Evolutionary conservation across 768 basidiomycete species (phyloP).

Genomic region (Phanerochaete carnosa): DNA sequence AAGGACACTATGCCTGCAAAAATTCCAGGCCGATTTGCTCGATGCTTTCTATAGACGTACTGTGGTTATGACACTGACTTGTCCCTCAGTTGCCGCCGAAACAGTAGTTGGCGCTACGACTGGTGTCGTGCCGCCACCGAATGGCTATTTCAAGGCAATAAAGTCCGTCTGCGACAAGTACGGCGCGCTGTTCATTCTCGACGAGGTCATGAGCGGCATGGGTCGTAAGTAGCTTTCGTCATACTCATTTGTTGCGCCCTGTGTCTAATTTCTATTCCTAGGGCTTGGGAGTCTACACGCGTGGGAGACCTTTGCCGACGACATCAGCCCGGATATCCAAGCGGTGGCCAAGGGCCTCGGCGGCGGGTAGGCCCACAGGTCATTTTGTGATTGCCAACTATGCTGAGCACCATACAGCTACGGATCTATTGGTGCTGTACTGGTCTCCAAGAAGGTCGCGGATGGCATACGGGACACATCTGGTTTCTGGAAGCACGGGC

Average conservation of each 20-base stretch:
- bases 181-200: slow-evolving; percentile 74
- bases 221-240: slow-evolving; percentile 53
- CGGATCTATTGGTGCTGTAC: slow-evolving; percentile 76
- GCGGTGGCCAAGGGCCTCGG: slow-evolving; percentile 88
- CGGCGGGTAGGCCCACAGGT: slow-evolving; percentile 60
- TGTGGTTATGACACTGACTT: background rate
- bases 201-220: slow-evolving; percentile 94
- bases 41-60: too few species aligned
- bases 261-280: slow-evolving; percentile 23
- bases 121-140: slow-evolving; percentile 72
- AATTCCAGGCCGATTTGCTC: too few species aligned
- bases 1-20: too few species aligned
- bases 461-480: slow-evolving; percentile 65
- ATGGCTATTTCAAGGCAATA: slow-evolving; percentile 85
- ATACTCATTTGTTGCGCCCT: background rate
- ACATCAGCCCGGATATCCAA: slow-evolving; percentile 78
- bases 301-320: slow-evolving; percentile 83
- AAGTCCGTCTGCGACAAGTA: slow-evolving; percentile 77
- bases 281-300: slow-evolving; percentile 87
- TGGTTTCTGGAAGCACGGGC: slow-evolving; percentile 80
- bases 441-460: slow-evolving; percentile 70
- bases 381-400: background rate
- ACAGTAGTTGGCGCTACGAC: slow-evolving; percentile 87
- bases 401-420: slow-evolving; percentile 44
- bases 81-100: slow-evolving; percentile 64